Conservation (phyloP, 768 basidiomycete genomes). For the Hypholoma sublateritium region DNA sequence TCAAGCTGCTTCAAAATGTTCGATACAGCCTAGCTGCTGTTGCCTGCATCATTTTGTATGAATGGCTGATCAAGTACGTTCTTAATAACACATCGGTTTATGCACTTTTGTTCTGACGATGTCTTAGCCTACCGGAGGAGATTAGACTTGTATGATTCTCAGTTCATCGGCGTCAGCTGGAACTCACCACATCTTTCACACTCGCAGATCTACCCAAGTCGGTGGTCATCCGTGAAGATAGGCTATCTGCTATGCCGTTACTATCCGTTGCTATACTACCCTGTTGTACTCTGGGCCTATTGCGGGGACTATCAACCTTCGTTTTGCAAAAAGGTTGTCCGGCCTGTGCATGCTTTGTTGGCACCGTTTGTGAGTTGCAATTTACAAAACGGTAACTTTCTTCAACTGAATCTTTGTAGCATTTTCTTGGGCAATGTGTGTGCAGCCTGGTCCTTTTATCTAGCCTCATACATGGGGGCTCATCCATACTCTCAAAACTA, state of each 20-base stretch:
- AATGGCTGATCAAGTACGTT: constrained; percentile 37
- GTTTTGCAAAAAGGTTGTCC: constrained; percentile 26
- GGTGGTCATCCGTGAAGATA: constrained; percentile 37
- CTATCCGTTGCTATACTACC: constrained; percentile 36
- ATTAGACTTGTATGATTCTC: constrained; percentile 27
- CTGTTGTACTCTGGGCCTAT: constrained; percentile 35
- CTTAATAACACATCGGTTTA: neutral
- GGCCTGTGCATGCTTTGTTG: constrained; percentile 28
- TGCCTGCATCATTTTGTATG: constrained; percentile 31
- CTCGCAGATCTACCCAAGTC: neutral
- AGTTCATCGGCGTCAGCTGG: neutral
- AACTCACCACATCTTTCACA: neutral
- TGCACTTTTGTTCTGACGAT: neutral
- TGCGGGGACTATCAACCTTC: constrained; percentile 27
- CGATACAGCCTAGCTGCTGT: constrained; percentile 31
- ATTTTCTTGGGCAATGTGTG: constrained; percentile 39
- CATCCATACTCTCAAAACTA: constrained; percentile 8
- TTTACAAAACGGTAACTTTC: neutral
- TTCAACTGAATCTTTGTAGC: constrained; percentile 20
- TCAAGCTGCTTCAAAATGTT: neutral
- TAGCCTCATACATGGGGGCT: neutral
- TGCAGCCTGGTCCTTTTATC: neutral
- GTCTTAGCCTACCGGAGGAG: constrained; percentile 28
- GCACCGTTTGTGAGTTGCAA: constrained; percentile 29
- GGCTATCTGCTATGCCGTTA: constrained; percentile 42